phyloP scores from a whole-genome alignment of 768 basidiomycete species.

The Mycena indigotica region DNA sequence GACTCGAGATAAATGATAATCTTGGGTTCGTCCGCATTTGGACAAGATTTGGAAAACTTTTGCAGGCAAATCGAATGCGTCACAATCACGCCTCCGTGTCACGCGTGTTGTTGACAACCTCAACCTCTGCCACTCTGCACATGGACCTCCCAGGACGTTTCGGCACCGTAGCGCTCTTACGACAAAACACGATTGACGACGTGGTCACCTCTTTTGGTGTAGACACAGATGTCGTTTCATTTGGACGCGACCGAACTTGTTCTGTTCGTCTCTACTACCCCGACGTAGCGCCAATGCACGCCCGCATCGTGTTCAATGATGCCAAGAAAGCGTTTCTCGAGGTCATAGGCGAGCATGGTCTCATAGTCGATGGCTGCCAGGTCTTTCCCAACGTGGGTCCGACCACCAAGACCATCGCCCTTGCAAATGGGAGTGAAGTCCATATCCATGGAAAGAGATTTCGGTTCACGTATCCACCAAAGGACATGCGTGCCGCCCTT shows the following conservation, averaged over 20 bases:
- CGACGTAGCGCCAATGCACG: constrained; percentile 63
- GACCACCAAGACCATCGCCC: constrained; percentile 62
- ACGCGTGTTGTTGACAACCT: constrained; percentile 7
- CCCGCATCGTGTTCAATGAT: constrained; percentile 68
- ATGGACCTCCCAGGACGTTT: constrained; percentile 20
- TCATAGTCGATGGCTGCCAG: constrained; percentile 62
- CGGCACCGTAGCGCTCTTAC: constrained; percentile 18
- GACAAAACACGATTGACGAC: constrained; percentile 27
- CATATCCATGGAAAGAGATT: constrained; percentile 73
- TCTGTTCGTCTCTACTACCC: constrained; percentile 72
- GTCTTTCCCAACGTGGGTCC: no score
- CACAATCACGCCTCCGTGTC: constrained; percentile 1
- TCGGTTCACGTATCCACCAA: constrained; percentile 74
- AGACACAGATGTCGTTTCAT: constrained; percentile 65
- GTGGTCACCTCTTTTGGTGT: constrained; percentile 71
- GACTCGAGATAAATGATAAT: no score
- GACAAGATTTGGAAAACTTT: no score
- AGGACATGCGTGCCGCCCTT: constrained; percentile 59
- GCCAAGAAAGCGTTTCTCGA: constrained; percentile 71
- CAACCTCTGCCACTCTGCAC: neutral
- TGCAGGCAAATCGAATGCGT: no score
- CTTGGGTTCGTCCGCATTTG: no score
- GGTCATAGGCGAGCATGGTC: constrained; percentile 60
- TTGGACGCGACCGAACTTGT: constrained; percentile 67
- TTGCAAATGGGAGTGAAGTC: constrained; percentile 65